These are phyloP conservation scores for Artomyces pyxidatus DNA, from an alignment of 768 basidiomycete species.

Conservation along the genomic window DNA sequence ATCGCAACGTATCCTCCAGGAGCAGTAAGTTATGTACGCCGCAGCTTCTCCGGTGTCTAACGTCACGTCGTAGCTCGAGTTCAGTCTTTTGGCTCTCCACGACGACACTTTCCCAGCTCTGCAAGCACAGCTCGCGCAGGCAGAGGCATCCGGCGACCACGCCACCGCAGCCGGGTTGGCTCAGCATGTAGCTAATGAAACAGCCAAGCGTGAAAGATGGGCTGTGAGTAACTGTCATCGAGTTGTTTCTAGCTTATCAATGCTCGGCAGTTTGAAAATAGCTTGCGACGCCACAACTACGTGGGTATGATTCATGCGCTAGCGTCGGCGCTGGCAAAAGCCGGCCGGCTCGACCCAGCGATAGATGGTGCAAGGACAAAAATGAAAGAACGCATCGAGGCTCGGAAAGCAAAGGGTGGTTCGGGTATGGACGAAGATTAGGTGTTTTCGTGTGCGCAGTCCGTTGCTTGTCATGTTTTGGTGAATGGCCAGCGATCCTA, in stretches of 20 bases:
- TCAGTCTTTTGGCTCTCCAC: slow-evolving; percentile 83
- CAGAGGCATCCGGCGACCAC: slow-evolving; percentile 26
- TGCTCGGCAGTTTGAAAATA: slow-evolving; percentile 69
- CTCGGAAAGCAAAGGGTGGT: slow-evolving; percentile 32
- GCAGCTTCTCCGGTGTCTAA: neutral
- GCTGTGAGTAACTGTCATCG: slow-evolving; percentile 42
- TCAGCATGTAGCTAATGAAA: slow-evolving; percentile 55
- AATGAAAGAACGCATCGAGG: slow-evolving; percentile 36
- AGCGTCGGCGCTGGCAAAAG: slow-evolving; percentile 64
- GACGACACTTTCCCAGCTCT: slow-evolving; percentile 72
- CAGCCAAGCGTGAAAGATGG: slow-evolving; percentile 72
- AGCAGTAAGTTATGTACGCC: slow-evolving; percentile 49
- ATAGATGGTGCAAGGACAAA: slow-evolving; percentile 35
- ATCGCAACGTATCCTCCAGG: slow-evolving; percentile 88
- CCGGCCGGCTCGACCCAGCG: slow-evolving; percentile 49
- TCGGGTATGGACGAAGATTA: slow-evolving; percentile 36
- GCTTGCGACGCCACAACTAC: slow-evolving; percentile 80
- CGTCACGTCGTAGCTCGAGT: slow-evolving; percentile 59
- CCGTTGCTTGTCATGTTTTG: too few species aligned
- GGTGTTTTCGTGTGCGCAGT: too few species aligned
- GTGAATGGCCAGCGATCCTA: too few species aligned
- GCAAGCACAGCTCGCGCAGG: slow-evolving; percentile 48
- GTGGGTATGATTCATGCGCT: slow-evolving; percentile 73
- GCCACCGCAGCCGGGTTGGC: slow-evolving; percentile 40
- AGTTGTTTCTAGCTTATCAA: slow-evolving; percentile 6